Evolutionary conservation across 2,329 filamentous ascomycete genomes (phyloP).

Genomic region (Chaetomiaceae sp.): DNA sequence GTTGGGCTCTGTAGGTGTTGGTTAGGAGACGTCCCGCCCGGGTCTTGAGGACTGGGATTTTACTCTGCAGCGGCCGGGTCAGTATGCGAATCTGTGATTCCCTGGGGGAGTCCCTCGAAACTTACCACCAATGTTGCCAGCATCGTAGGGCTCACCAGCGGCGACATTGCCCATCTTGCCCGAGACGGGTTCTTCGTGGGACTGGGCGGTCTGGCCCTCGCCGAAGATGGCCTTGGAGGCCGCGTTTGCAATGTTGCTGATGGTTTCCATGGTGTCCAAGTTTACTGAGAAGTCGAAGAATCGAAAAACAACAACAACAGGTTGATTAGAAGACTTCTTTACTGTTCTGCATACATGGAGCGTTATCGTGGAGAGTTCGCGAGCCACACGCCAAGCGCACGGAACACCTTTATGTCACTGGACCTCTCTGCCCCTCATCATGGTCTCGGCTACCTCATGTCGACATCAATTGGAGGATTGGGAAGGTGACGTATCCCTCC

Average conservation of each 20-base stretch:
- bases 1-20: constrained; percentile 9
- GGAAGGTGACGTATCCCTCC: no score
- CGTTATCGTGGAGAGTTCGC: no score
- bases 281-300: not conserved
- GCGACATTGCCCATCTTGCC: constrained; percentile 64
- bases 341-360: no score
- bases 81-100: not conserved
- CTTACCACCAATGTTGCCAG: constrained; percentile 62
- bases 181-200: constrained; percentile 62
- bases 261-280: constrained; percentile 54
- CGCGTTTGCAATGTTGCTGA: constrained; percentile 52
- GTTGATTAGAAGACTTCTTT: no score
- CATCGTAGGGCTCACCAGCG: constrained; percentile 70
- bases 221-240: constrained; percentile 49
- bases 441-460: not conserved
- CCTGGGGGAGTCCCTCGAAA: constrained; percentile 3
- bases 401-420: no score
- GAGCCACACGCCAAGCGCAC: no score
- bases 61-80: not conserved
- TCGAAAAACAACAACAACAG: not conserved
- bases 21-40: not conserved
- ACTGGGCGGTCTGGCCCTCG: constrained; percentile 32
- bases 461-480: no score
- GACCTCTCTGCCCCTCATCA: not conserved
- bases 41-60: not conserved